phyloP scores from a whole-genome alignment of 2,329 filamentous ascomycete species.

The Rutstroemia sp. region DNA sequence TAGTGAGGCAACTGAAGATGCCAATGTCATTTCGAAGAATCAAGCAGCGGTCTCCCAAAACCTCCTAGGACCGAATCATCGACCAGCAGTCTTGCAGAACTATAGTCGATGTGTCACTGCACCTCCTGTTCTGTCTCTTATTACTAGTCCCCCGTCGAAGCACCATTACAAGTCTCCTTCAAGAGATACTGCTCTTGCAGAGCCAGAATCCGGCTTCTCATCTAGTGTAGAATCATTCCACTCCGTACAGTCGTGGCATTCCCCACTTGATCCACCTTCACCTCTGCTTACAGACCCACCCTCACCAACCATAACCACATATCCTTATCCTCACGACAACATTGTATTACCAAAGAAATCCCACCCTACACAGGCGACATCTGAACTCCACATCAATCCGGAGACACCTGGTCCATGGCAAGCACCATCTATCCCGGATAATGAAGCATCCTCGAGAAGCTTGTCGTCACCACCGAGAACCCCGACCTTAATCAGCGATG shows the following conservation, averaged over 20 bases:
- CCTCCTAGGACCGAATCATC: constrained; percentile 20
- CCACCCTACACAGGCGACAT: constrained; percentile 28
- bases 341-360: constrained; percentile 31
- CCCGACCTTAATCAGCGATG: constrained; percentile 37
- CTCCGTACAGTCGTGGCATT: constrained; percentile 45
- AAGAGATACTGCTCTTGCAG: constrained; percentile 17
- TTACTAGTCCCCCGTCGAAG: constrained; percentile 36
- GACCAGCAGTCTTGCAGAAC: constrained; percentile 27
- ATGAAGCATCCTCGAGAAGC: constrained; percentile 12
- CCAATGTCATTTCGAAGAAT: constrained; percentile 19
- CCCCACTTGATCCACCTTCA: constrained; percentile 35
- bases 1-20: constrained; percentile 25
- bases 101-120: constrained; percentile 32
- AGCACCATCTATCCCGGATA: not conserved
- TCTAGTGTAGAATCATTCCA: constrained; percentile 48
- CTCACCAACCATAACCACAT: constrained; percentile 30
- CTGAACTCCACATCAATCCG: constrained; percentile 28
- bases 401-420: constrained; percentile 22
- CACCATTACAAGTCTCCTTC: constrained; percentile 20
- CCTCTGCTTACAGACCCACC: constrained; percentile 38
- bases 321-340: constrained; percentile 36
- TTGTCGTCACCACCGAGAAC: constrained; percentile 31
- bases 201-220: constrained; percentile 33
- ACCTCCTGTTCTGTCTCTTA: constrained; percentile 36
- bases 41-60: constrained; percentile 12